Evolutionary conservation across 2,329 filamentous ascomycete species (phyloP), one percentile per base, ranked within the genome.

Genomic region (Apiospora phragmitis): DNA sequence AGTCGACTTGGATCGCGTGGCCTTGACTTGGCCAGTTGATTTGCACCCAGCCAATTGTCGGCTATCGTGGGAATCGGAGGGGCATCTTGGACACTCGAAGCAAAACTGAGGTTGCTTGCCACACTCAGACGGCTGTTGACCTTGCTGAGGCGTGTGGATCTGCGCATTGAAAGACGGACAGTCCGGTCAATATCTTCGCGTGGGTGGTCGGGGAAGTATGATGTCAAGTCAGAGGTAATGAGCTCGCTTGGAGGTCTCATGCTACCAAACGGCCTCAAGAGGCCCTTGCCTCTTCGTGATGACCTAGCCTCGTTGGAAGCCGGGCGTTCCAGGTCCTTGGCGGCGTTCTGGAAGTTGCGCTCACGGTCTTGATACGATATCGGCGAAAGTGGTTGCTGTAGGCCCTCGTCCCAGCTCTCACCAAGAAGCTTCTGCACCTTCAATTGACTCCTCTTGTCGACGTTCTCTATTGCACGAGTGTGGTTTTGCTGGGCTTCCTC

Each of bases 41-140:
- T 86, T 55, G 88, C 87, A 70, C 88, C 92, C 49, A 98, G 87
- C 95, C 95, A 99, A 67, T 91, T 93, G 82, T 98, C 95, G 65
- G 95, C 95, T 76, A 99, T 98, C 59, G 93, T 97, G 1, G 96
- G 96, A 73, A 99, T 94, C 0, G 96, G 95, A 14, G 96, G 96
- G 4, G 95, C 95, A 83, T 98, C 95, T 78, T 93, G 93, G 70
- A 98, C 85, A 79, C 93, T 98, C 4, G 95, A 98, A 42, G 95
- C 94, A 78, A 95, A 93, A 82, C 96, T 98, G 76, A 95, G 87
- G 79, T 93, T 98, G 81, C 95, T 98, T 21, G 95, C 94, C 73
- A 97, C 95, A 79, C 95, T 98, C 71, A 99, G 87, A 41, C 95
- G 93, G 80, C 94, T 97, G 74, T 97, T 95, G 74, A 97, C 94